Evolutionary conservation across 2,329 filamentous ascomycete genomes (phyloP).

Genomic region (Aspergillus versicolor): DNA sequence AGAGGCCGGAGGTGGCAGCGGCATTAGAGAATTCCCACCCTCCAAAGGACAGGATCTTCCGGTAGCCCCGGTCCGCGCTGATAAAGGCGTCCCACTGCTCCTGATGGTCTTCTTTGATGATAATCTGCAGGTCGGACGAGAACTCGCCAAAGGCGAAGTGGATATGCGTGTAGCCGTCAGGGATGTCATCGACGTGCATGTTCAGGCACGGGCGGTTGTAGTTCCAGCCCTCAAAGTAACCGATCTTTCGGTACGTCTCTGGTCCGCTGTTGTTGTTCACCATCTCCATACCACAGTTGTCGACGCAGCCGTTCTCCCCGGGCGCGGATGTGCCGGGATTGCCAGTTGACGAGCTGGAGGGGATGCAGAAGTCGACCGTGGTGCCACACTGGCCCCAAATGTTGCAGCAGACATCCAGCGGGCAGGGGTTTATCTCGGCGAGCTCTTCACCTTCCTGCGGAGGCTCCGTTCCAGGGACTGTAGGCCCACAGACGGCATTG

Average conservation of each 20-base stretch:
- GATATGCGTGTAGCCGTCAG: slow-evolving; percentile 29
- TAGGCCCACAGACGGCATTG: slow-evolving; percentile 48
- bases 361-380: slow-evolving; percentile 45
- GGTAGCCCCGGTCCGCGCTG: too few species aligned
- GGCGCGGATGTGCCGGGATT: slow-evolving; percentile 36
- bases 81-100: neutral
- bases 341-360: slow-evolving; percentile 23
- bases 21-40: slow-evolving; percentile 46
- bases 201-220: slow-evolving; percentile 31
- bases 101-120: neutral
- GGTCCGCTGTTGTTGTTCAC: slow-evolving; percentile 23
- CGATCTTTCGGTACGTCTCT: slow-evolving; percentile 23
- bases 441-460: slow-evolving; percentile 29
- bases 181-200: slow-evolving; percentile 20
- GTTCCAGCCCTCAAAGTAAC: slow-evolving; percentile 36
- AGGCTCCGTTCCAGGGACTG: slow-evolving; percentile 37
- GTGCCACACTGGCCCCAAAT: slow-evolving; percentile 49
- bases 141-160: slow-evolving; percentile 37
- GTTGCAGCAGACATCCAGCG: slow-evolving; percentile 44
- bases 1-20: slow-evolving; percentile 35
- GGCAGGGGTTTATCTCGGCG: slow-evolving; percentile 47
- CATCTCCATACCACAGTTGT: slow-evolving; percentile 43
- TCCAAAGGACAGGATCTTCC: slow-evolving; percentile 41
- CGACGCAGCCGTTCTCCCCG: slow-evolving; percentile 42
- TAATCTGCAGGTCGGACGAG: neutral